Base-by-base conservation (phyloP, 78 protist genomes). In the Dictyostelium intermedium region DNA sequence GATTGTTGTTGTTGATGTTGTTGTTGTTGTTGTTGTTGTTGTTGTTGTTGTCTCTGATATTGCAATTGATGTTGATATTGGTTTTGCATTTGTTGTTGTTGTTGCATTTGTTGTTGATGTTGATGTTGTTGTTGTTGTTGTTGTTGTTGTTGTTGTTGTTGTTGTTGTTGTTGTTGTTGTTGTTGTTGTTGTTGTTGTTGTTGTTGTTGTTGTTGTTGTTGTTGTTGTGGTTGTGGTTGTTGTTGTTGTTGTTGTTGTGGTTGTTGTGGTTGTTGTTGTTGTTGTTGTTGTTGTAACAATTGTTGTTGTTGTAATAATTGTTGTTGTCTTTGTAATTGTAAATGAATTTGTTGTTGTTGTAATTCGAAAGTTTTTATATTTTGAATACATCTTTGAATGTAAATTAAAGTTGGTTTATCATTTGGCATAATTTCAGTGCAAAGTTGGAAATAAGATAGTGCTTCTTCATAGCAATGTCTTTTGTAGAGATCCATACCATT, bases 331-430 rank as follows among this genome's bases (percentile, higher is more conserved):
- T 72, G 79, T 30, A 30, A 7, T 72, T 72, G 43, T 72, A 72
- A 72, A 18, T 32, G 43, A 32, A 30, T 32, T 34, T 72, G 79
- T 14, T 72, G 79, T 34, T 72, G 79, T 14, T 72, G 79, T 32
- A 34, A 13, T 72, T 34, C 45, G 10, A 30, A 30, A 34, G 35
- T 72, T 72, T 72, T 72, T 34, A 72, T 72, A 72, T 34, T 72
- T 27, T 72, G 79, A 3, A 72, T 34, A 63, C 93, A 87, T 30
- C 82, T 76, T 81, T 81, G 78, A 27, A 91, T 83, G 47, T 80
- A 53, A 6, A 91, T 69, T 6, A 77, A 3, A 37, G 95, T 69
- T 78, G 95, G 95, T 77, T 91, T 84, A 91, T 91, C 95, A 84
- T 35, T 50, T 60, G 95, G 95, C 37, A 63, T 63, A 6, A 91